Conservation (phyloP, 805 yeast species). For the Ogataea pini region DNA sequence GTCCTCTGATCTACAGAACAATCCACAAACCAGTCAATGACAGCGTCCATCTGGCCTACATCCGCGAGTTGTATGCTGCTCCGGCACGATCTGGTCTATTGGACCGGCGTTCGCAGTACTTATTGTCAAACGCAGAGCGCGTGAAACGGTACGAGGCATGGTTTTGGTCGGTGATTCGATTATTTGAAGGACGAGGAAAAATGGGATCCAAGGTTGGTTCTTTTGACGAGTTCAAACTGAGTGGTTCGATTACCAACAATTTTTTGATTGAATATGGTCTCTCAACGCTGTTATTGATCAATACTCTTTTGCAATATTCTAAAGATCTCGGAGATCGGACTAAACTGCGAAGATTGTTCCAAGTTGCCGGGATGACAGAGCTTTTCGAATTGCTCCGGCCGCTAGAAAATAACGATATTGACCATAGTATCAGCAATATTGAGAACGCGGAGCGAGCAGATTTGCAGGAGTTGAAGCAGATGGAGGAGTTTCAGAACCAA, state of each 20-base stretch:
- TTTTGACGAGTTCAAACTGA: conserved; percentile 69
- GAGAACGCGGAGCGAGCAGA: conserved; percentile 44
- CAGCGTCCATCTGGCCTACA: conserved; percentile 36
- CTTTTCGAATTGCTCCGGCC: conserved; percentile 39
- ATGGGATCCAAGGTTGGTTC: conserved; percentile 93
- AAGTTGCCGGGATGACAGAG: conserved; percentile 42
- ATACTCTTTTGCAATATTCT: conserved; percentile 46
- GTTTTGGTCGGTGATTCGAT: conserved; percentile 34
- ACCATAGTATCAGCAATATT: conserved; percentile 44
- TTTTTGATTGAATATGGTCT: conserved; percentile 57
- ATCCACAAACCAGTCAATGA: conserved; percentile 33
- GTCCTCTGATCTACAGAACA: conserved; percentile 26
- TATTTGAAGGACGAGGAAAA: conserved; percentile 70
- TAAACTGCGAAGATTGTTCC: conserved; percentile 47
- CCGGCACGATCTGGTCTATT: conserved; percentile 21
- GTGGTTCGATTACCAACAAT: conserved; percentile 57
- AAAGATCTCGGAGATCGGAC: conserved; percentile 42
- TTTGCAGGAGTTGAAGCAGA: conserved; percentile 40
- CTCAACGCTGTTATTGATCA: conserved; percentile 50
- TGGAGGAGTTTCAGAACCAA: conserved; percentile 39
- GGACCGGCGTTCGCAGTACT: conserved; percentile 31
- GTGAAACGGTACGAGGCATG: conserved; percentile 36
- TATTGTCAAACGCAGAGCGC: conserved; percentile 28
- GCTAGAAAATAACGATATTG: conserved; percentile 43
- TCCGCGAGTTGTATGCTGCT: conserved; percentile 27